Conservation (phyloP, 805 yeast genomes). For the Komagataella mondaviorum region DNA sequence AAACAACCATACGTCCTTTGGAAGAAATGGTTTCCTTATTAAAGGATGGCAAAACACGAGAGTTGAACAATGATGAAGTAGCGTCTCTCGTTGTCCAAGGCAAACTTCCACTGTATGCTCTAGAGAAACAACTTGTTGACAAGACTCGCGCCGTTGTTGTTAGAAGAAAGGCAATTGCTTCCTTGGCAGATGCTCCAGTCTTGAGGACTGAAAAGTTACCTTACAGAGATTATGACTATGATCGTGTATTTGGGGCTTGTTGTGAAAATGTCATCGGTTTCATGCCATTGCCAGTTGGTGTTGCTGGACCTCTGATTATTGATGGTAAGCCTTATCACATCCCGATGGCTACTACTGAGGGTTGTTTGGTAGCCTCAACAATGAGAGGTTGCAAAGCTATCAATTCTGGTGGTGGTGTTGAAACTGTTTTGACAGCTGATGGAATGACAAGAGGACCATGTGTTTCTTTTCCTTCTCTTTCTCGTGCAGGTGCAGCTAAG, state of each 20-base stretch:
- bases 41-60: conserved; percentile 59
- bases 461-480: conserved; percentile 72
- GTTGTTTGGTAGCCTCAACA: conserved; percentile 95
- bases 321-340: conserved; percentile 83
- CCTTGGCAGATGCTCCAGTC: conserved; percentile 69
- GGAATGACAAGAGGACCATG: conserved; percentile 99
- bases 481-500: conserved; percentile 89
- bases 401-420: conserved; percentile 93
- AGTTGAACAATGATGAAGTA: conserved; percentile 62
- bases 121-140: conserved; percentile 84
- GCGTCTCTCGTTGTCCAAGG: conserved; percentile 57
- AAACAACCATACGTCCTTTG: conserved; percentile 18
- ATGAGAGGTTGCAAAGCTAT: conserved; percentile 99
- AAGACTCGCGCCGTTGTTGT: conserved; percentile 86
- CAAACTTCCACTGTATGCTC: conserved; percentile 81
- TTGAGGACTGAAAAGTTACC: conserved; percentile 66
- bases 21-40: conserved; percentile 51
- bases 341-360: conserved; percentile 99
- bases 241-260: conserved; percentile 96
- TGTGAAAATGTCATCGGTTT: conserved; percentile 97
- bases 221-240: conserved; percentile 74
- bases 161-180: conserved; percentile 87
- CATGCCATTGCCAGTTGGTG: conserved; percentile 94
- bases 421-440: conserved; percentile 83
- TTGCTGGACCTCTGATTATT: conserved; percentile 91